Evolutionary conservation across 495 filamentous ascomycete species (phyloP), one percentile per base, ranked within the genome.

Genomic region (Penicillium egyptiacum): DNA sequence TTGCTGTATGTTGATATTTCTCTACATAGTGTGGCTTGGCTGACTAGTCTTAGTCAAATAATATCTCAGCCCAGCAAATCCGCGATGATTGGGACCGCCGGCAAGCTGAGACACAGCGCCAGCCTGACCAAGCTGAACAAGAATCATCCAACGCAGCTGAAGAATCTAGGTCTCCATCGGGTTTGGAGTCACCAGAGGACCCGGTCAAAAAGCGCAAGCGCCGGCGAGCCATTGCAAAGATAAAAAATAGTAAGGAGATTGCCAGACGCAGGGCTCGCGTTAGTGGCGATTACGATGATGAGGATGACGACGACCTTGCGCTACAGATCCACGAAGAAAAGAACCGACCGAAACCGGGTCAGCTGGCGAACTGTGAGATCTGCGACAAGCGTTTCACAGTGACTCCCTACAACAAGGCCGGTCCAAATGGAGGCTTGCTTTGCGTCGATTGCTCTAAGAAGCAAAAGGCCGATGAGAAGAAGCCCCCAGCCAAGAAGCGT

Each of bases 361-460:
- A 98, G 70, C 82, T 91, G 57, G 90, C 87, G 26, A 93, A 96
- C 61, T 98, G 94, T 62, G 91, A 89, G 44, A 72, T 82, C 7
- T 98, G 94, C 67, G 79, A 83, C 22, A 93, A 90, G 63, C 86
- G 94, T 23, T 98, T 98, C 66, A 96, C 91, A 0, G 94, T 98
- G 26, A 97, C 94, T 0, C 75, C 91, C 1, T 98, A 98, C 68
- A 89, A 86, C 60, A 88, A 90, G 62, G 81, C 84, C n/a, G 89
- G 88, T 14, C 87, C 88, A 1, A 78, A 87, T 17, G 92, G 92
- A 2, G 93, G 92, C 17, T 73, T 98, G 19, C 79, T 98, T 12
- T 98, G 94, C 69, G 76, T 76, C 1, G 86, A 88, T 49, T 98
- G 94, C 64, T 89, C 92, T n/a, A 92, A 87, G 62, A 85, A 89